phyloP scores from a whole-genome alignment of 306 rosid species.

The Medicago lupulina region DNA sequence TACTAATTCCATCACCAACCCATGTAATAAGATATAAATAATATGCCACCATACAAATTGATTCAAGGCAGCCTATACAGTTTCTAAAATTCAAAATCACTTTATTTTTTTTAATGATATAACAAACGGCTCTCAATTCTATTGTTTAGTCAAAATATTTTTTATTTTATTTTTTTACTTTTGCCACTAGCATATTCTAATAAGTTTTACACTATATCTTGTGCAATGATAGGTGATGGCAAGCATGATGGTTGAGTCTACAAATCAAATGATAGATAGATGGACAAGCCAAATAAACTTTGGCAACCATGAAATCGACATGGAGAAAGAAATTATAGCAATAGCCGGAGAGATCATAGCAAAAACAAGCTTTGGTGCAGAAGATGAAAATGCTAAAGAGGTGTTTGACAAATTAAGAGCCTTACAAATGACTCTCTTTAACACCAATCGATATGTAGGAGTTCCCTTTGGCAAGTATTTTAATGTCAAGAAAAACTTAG shows the following conservation, averaged over 20 bases:
- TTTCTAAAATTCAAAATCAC: not conserved
- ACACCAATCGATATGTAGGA: conserved; percentile 66
- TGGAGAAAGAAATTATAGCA: conserved; percentile 62
- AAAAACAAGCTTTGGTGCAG: conserved; percentile 72
- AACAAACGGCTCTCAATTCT: not conserved
- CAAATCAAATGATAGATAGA: conserved; percentile 64
- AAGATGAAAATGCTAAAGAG: conserved; percentile 49
- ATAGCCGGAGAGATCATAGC: conserved; percentile 81
- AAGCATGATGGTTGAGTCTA: conserved; percentile 64
- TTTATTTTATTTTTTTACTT: not conserved
- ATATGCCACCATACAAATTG: not conserved
- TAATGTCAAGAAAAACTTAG: conserved; percentile 51
- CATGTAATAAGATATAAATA: not conserved
- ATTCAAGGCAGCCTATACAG: not conserved
- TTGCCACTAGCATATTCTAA: not conserved
- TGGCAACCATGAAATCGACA: conserved; percentile 64
- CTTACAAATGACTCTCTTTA: conserved; percentile 73
- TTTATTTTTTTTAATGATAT: too few species aligned
- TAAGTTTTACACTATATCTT: conserved; percentile 10
- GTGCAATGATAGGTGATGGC: conserved; percentile 60
- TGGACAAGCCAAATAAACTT: conserved; percentile 56
- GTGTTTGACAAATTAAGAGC: conserved; percentile 64
- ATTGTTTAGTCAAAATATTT: not conserved
- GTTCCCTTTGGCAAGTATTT: conserved; percentile 67
- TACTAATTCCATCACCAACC: not conserved